These are phyloP conservation scores for Tremella mesenterica DNA, from an alignment of 768 basidiomycete genomes.

Conservation along the genomic window DNA sequence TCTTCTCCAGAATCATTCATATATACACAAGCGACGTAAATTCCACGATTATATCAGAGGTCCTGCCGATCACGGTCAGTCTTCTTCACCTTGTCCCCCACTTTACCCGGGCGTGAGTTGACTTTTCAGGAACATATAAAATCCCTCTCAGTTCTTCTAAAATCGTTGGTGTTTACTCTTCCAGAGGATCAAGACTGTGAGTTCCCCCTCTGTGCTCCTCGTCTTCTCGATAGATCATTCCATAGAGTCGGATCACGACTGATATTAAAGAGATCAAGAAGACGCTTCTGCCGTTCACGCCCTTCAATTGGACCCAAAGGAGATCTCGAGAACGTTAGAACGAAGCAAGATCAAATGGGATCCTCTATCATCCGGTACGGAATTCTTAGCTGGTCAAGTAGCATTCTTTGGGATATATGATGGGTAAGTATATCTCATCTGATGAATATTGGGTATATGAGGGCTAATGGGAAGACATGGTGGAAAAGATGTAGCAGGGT, in stretches of 20 bases:
- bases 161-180: slow-evolving; percentile 29
- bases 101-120: neutral
- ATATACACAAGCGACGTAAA: neutral
- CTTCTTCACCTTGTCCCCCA: neutral
- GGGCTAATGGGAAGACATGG: slow-evolving; percentile 61
- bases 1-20: slow-evolving; percentile 21
- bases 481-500: slow-evolving; percentile 80
- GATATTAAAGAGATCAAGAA: slow-evolving; percentile 66
- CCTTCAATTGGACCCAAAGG: slow-evolving; percentile 65
- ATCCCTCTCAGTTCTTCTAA: slow-evolving; percentile 27
- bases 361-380: slow-evolving; percentile 47
- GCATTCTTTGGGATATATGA: slow-evolving; percentile 87
- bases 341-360: slow-evolving; percentile 58
- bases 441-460: neutral
- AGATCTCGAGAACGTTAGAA: slow-evolving; percentile 59
- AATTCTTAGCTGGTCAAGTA: slow-evolving; percentile 62
- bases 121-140: slow-evolving; percentile 24
- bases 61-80: neutral
- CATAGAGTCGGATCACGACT: neutral
- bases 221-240: neutral
- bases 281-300: slow-evolving; percentile 72
- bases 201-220: neutral
- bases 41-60: slow-evolving; percentile 37
- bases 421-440: slow-evolving; percentile 52
- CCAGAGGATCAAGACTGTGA: slow-evolving; percentile 29